phyloP scores from a whole-genome alignment of 805 yeast species.

The Spencermartinsiella europaea region DNA sequence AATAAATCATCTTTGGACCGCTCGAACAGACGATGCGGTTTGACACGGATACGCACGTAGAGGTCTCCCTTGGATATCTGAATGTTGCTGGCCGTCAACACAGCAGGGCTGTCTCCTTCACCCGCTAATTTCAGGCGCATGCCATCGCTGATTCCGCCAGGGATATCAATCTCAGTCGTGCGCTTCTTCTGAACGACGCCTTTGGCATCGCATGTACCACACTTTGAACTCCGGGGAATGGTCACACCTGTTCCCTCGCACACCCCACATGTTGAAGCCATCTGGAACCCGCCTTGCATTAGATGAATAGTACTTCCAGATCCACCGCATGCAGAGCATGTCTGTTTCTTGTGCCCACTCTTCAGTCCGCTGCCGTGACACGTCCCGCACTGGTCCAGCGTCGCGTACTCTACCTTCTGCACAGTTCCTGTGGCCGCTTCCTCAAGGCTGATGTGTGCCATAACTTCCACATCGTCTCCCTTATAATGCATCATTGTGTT shows the following conservation, averaged over 20 bases:
- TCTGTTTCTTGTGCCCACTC: conserved; percentile 61
- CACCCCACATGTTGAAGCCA: conserved; percentile 85
- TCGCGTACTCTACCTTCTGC: conserved; percentile 62
- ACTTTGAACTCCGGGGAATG: conserved; percentile 61
- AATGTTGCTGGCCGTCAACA: conserved; percentile 67
- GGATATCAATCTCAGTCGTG: conserved; percentile 76
- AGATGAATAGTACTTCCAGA: conserved; percentile 85
- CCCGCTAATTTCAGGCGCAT: conserved; percentile 77
- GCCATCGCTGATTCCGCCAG: conserved; percentile 85
- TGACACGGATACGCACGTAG: conserved; percentile 72
- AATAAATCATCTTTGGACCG: conserved; percentile 65
- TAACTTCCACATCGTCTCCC: conserved; percentile 83
- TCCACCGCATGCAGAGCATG: conserved; percentile 88
- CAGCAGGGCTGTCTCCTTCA: conserved; percentile 85
- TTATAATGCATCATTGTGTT: conserved; percentile 67
- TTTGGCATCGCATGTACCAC: conserved; percentile 80
- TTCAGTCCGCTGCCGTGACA: conserved; percentile 88
- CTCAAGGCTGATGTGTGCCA: conserved; percentile 69
- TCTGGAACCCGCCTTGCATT: conserved; percentile 89
- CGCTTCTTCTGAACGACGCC: conserved; percentile 71
- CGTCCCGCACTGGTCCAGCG: conserved; percentile 67
- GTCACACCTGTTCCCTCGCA: conserved; percentile 89
- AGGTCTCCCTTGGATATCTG: conserved; percentile 79
- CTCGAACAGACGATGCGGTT: conserved; percentile 64
- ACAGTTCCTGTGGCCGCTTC: conserved; percentile 74